Evolutionary conservation across 495 filamentous ascomycete genomes (phyloP), one percentile per base, ranked within the genome.

Genomic region (Penicillium herquei): DNA sequence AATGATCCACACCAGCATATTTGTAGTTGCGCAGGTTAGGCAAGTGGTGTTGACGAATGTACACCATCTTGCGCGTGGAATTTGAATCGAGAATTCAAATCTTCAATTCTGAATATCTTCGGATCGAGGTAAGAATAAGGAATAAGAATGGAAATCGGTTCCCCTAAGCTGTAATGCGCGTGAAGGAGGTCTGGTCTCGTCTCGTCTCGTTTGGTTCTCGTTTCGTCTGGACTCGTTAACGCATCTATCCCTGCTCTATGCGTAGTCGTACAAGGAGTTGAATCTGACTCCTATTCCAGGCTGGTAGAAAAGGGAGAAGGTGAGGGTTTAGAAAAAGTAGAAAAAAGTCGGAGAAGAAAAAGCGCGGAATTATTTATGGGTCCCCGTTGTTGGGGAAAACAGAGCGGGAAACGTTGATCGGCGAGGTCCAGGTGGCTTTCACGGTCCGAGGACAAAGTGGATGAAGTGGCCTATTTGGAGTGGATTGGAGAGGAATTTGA

Each of bases 1-100:
- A 96, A 71, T 88, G 88, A 74, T 98, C 94, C 61, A 96, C 87
- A 39, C 83, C 84, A 16, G 87, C 88, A 79, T 98, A 98, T 69
- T 93, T 90, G 81, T 98, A 98, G 65, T 87, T 78, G 73, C 86
- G 85, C 37, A 98, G 78, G 64, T 91, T 90, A n/a, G 85, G 86
- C 55, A 98, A 85, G 69, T 89, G 84, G 64, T 92, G 84, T 72
- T 96, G 89, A 50, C 93, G 90, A 46, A 98, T 91, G 81, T 97
- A 98, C 55, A 92, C 84, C 84, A 88, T 88, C 33, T 59, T 43
- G 17, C 14, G 16, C 5, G 30, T 37, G 9, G 2, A 37, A 13
- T 13, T 2, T 7, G 34, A 37, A 13, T 13, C 34, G 34, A 37
- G 1, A 7, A 37, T 37, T 14, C 14, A 10, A 37, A 9, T 31